A percentile compares a stretch with the other conserved stretches of the same genome.
These are phyloP conservation scores for Oenanthe javanica DNA, from an alignment of 140 eudicot genomes.

Conservation along the genomic window DNA sequence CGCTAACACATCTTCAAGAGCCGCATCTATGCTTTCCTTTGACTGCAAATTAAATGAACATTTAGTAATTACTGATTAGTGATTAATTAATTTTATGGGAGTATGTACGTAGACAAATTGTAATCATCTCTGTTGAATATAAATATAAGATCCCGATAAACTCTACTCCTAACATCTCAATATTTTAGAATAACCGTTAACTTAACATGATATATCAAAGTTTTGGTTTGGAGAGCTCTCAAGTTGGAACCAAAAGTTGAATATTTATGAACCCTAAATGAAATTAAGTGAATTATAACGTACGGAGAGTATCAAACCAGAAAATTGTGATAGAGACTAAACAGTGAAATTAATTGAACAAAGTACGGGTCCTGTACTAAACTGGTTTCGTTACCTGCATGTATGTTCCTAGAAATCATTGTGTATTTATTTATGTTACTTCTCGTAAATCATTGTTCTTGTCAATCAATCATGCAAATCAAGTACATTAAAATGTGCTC, in stretches of 20 bases:
- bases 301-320: too few relatives aligned
- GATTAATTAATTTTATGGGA: too few relatives aligned
- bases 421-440: background rate
- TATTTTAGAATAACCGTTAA: too few relatives aligned
- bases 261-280: background rate
- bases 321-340: background rate
- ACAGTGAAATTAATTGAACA: background rate
- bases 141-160: too few relatives aligned
- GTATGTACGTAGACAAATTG: too few relatives aligned
- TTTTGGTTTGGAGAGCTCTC: too few relatives aligned
- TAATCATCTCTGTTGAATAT: too few relatives aligned
- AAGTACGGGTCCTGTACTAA: background rate
- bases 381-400: background rate
- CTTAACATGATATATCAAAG: too few relatives aligned
- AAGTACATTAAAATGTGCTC: background rate
- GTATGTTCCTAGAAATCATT: background rate
- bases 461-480: background rate
- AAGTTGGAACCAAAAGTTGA: too few relatives aligned
- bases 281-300: background rate
- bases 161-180: too few relatives aligned
- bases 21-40: slow-evolving; percentile 90
- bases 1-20: slow-evolving; percentile 71
- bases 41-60: slow-evolving; percentile 31
- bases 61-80: too few relatives aligned
- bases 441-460: background rate